Percentiles rank a stretch among this genome's conserved stretches.
Evolutionary conservation across 2,329 filamentous ascomycete genomes (phyloP).

Genomic region (Phaeophleospora eucalypticola): DNA sequence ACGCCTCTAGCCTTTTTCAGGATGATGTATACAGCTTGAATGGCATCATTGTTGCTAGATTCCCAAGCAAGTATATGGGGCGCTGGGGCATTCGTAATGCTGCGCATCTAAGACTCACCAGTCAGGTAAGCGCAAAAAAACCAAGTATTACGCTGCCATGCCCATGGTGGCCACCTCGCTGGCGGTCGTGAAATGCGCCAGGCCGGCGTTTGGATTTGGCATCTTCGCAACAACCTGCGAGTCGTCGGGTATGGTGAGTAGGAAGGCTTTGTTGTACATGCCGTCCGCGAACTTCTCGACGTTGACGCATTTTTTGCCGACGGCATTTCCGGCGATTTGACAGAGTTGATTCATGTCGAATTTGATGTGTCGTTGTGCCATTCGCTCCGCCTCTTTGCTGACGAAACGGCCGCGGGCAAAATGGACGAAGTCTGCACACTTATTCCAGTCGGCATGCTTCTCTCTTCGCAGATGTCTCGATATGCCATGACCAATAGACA

Average conservation of each 20-base stretch:
- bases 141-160: constrained; percentile 13
- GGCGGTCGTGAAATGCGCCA: constrained; percentile 14
- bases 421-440: constrained; percentile 5
- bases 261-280: constrained; percentile 31
- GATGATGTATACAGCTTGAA: constrained; percentile 26
- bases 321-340: constrained; percentile 2
- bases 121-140: not conserved
- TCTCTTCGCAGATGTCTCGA: not conserved
- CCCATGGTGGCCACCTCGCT: constrained; percentile 40
- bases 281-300: constrained; percentile 31
- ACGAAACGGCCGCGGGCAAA: constrained; percentile 13
- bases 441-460: not conserved
- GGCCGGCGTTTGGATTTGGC: constrained; percentile 11
- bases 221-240: constrained; percentile 33
- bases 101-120: constrained; percentile 7
- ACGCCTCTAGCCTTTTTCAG: constrained; percentile 29
- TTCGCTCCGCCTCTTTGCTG: constrained; percentile 8
- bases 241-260: constrained; percentile 18
- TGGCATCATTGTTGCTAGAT: constrained; percentile 8
- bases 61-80: constrained; percentile 23
- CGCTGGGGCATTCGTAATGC: constrained; percentile 14
- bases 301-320: constrained; percentile 6
- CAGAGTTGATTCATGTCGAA: constrained; percentile 6
- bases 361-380: constrained; percentile 14
- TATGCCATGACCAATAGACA: not conserved